Base-by-base conservation (phyloP, 345 rosid genomes). In the Brassica incana region DNA sequence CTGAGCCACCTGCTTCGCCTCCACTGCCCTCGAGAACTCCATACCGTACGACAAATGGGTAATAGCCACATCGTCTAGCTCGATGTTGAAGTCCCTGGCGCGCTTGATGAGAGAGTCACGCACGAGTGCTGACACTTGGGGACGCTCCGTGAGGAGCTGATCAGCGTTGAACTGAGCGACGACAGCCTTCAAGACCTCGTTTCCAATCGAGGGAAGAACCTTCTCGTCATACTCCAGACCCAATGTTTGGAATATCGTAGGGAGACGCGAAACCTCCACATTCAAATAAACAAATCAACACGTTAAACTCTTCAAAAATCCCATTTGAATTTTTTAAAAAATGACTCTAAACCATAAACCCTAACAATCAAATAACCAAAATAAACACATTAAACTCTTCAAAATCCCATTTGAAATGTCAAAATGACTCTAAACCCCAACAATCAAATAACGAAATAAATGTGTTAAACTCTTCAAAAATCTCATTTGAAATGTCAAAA, bases 1-100 rank as follows among this genome's bases (percentile, higher is more conserved):
- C 78, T 96, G 99, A 0, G 99, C 99, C 32, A 96, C 99, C 84
- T 96, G 99, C 83, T 96, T 96, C 81, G 89, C 92, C 88, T 96
- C 98, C 5, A 93, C 99, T 0, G 99, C 98, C 84, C 87, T 90
- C 0, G 98, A 96, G 87, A 96, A 96, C 83, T 96, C 99, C 0
- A 82, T 60, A 29, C 99, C 97, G 68, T 96, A 96, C 0, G 99
- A 96, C 82, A 96, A 84, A 72, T 96, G 98, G 0, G 98, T 96
- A 58, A 96, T 96, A 0, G 99, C 99, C 35, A 96, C 97, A 81
- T 93, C 97, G n/a, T 92, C 99, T 3, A 96, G 88, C 83, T 83
- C 84, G 58, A 96, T 91, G 87, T 93, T 92, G 52, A 96, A 96
- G 69, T 96, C 98, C 79, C 38, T 86, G 5, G 99, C 99, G 72